Evolutionary conservation across 1,284 basidiomycete species (phyloP).

Genomic region (Pyrrhoderma lamaoense): DNA sequence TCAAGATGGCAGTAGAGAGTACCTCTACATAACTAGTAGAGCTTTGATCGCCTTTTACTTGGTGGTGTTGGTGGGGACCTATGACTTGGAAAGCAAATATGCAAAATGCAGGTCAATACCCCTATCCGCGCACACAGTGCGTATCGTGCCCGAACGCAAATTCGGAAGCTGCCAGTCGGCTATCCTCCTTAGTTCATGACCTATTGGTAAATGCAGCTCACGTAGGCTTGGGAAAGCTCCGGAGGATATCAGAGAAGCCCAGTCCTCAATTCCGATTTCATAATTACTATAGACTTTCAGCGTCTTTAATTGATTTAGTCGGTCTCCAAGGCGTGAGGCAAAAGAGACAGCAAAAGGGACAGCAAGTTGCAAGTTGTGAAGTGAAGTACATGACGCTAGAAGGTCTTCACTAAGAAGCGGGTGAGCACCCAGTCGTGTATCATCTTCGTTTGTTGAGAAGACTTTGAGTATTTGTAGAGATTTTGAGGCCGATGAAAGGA

Average conservation of each 20-base stretch:
- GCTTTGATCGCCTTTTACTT: too few species aligned
- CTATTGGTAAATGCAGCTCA: slow-evolving; percentile 7
- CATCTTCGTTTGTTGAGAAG: slow-evolving; percentile 1
- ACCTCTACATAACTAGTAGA: too few species aligned
- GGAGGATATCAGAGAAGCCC: not conserved
- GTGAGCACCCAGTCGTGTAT: not conserved
- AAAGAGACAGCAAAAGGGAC: not conserved
- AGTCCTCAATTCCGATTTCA: slow-evolving; percentile 2
- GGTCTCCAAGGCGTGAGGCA: not conserved
- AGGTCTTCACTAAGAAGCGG: not conserved
- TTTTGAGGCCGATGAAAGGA: not conserved
- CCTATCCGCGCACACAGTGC: not conserved
- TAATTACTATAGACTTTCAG: slow-evolving; percentile 9
- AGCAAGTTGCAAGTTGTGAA: slow-evolving; percentile 6
- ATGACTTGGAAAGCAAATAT: not conserved
- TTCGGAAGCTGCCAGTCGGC: slow-evolving; percentile 9
- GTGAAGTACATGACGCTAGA: slow-evolving; percentile 8
- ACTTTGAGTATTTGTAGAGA: slow-evolving; percentile 1
- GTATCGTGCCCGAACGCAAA: not conserved
- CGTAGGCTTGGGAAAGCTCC: slow-evolving; percentile 3
- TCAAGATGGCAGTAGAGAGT: too few species aligned
- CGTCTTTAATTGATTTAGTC: not conserved
- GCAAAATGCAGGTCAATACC: slow-evolving; percentile 1
- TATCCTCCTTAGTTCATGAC: slow-evolving; percentile 7
- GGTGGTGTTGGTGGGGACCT: too few species aligned